A percentile compares a stretch with the other conserved stretches of the same genome.
Conservation (phyloP, 2,329 filamentous ascomycete genomes). For the Lachnellula subtilissima region DNA sequence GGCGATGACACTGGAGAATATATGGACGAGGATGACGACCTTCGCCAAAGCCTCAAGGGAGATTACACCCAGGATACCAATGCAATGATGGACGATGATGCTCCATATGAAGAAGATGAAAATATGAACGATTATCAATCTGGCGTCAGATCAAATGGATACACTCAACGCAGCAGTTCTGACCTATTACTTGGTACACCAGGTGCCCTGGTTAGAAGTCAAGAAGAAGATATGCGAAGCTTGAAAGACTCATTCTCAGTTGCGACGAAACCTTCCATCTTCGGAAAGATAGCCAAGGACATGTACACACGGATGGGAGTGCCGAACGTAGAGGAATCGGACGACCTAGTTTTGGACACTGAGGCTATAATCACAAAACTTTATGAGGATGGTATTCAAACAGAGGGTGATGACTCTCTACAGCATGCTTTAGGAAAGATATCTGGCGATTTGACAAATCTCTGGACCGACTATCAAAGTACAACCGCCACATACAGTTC, state of each 20-base stretch:
- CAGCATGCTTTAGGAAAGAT: slow-evolving; percentile 52
- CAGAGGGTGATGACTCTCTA: slow-evolving; percentile 51
- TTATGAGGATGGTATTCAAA: slow-evolving; percentile 57
- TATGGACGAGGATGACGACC: slow-evolving; percentile 36
- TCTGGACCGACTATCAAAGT: slow-evolving; percentile 50
- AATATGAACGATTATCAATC: slow-evolving; percentile 17
- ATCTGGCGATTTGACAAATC: slow-evolving; percentile 45
- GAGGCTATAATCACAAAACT: slow-evolving; percentile 65
- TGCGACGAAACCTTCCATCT: slow-evolving; percentile 31
- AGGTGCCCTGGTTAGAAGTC: slow-evolving; percentile 14
- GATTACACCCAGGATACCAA: slow-evolving; percentile 33
- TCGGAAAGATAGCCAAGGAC: slow-evolving; percentile 67
- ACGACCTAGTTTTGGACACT: slow-evolving; percentile 67
- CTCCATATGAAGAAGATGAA: slow-evolving; percentile 37
- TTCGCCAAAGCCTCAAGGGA: slow-evolving; percentile 35
- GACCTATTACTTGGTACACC: slow-evolving; percentile 31
- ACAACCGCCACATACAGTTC: slow-evolving; percentile 44
- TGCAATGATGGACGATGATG: slow-evolving; percentile 35
- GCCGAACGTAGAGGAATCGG: slow-evolving; percentile 62
- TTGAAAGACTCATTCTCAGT: slow-evolving; percentile 15
- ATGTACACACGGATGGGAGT: slow-evolving; percentile 55
- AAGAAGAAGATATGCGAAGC: slow-evolving; percentile 10
- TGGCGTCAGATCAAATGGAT: slow-evolving; percentile 25
- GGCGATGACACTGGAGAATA: slow-evolving; percentile 31
- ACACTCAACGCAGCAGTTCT: slow-evolving; percentile 43